Percentiles rank a stretch among this genome's conserved stretches.
These are phyloP conservation scores for Chenopodium quinoa DNA, from an alignment of 148 eudicot species.

Conservation along the genomic window DNA sequence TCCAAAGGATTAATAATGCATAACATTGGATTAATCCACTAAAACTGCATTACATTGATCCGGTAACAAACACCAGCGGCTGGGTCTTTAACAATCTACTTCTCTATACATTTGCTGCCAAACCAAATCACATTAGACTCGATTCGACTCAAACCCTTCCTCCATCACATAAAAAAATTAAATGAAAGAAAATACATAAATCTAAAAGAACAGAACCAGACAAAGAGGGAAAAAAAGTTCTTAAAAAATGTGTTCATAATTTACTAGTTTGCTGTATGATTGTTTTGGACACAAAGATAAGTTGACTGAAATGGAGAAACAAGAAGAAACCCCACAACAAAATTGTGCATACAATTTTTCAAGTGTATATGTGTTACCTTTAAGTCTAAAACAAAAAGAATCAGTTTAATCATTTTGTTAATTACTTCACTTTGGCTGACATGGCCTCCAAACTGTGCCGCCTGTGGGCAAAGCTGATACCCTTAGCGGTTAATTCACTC, in stretches of 20 bases:
- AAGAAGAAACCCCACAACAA: not conserved
- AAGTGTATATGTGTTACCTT: not conserved
- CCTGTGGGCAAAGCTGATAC: conserved; percentile 56
- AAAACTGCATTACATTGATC: too few relatives aligned
- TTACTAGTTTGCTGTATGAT: not conserved
- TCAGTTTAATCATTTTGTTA: not conserved
- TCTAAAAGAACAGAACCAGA: not conserved
- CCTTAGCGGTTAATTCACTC: conserved; percentile 51
- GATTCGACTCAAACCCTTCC: too few relatives aligned
- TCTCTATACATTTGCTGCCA: too few relatives aligned
- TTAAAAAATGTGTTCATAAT: not conserved
- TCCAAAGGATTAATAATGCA: too few relatives aligned
- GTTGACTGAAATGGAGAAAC: not conserved
- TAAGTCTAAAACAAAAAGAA: not conserved
- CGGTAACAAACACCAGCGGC: too few relatives aligned
- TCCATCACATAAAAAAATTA: too few relatives aligned
- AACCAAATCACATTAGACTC: too few relatives aligned
- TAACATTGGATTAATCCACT: too few relatives aligned
- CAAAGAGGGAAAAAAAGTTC: too few relatives aligned
- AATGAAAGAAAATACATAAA: too few relatives aligned
- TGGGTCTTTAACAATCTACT: too few relatives aligned
- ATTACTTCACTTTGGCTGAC: conserved; percentile 33
- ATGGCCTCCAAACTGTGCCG: conserved; percentile 79
- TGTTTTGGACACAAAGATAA: not conserved
- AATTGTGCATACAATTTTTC: not conserved